Evolutionary conservation across 2,329 filamentous ascomycete genomes (phyloP).

Genomic region (Dendryphion nanum): DNA sequence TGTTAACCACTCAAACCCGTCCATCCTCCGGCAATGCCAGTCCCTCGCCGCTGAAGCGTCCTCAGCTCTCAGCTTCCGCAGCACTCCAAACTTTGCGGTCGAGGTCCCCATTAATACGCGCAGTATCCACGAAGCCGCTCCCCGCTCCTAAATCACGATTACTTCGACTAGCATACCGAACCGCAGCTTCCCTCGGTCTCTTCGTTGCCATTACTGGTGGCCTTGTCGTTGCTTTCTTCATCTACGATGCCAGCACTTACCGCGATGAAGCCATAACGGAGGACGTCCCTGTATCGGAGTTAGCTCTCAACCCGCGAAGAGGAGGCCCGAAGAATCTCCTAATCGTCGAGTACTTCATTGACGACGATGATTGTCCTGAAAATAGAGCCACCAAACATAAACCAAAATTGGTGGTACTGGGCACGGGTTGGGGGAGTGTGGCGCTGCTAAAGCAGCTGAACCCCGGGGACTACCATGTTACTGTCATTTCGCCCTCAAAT

Average conservation of each 20-base stretch:
- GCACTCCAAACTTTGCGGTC: slow-evolving; percentile 17
- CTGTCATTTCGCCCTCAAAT: slow-evolving; percentile 89
- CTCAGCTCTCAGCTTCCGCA: slow-evolving; percentile 17
- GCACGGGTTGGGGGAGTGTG: slow-evolving; percentile 93
- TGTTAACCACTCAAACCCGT: slow-evolving; percentile 14
- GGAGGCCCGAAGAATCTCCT: slow-evolving; percentile 95
- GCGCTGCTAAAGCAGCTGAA: slow-evolving; percentile 87
- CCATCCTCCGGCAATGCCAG: slow-evolving; percentile 28
- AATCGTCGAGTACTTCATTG: slow-evolving; percentile 81
- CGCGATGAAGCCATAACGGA: slow-evolving; percentile 63
- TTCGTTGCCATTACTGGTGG: slow-evolving; percentile 69
- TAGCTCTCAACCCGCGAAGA: slow-evolving; percentile 74
- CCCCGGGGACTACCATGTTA: slow-evolving; percentile 91
- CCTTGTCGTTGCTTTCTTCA: slow-evolving; percentile 78
- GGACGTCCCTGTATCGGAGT: slow-evolving; percentile 80
- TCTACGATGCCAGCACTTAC: slow-evolving; percentile 93
- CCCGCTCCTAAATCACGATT: slow-evolving; percentile 34
- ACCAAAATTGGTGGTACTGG: slow-evolving; percentile 86
- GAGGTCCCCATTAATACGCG: slow-evolving; percentile 21
- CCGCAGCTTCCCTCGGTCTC: slow-evolving; percentile 71
- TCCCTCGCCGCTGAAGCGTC: slow-evolving; percentile 21
- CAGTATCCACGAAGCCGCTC: slow-evolving; percentile 30
- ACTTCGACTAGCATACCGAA: slow-evolving; percentile 61
- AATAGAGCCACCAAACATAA: slow-evolving; percentile 77
- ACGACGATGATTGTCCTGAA: slow-evolving; percentile 77